A percentile compares a stretch with the other conserved stretches of the same genome.
These are phyloP conservation scores for Sporisorium exsertum DNA, from an alignment of 1,284 basidiomycete genomes.

Conservation along the genomic window DNA sequence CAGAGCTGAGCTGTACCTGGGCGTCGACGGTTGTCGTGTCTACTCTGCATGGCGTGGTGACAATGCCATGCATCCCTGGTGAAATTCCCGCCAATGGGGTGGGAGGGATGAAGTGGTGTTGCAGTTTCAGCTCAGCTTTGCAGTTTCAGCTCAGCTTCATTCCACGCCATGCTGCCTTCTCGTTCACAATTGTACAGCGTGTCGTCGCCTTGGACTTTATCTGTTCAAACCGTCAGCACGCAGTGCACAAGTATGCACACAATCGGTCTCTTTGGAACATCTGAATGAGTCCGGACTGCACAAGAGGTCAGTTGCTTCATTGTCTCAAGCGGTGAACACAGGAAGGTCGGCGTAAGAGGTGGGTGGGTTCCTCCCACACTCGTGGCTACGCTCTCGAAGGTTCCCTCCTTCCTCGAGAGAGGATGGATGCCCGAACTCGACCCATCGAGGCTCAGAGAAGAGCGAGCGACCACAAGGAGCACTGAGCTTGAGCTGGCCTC, in stretches of 20 bases:
- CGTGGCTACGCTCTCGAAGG: neutral
- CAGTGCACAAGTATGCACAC: too few species aligned
- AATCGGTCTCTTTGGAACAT: too few species aligned
- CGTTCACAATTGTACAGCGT: neutral
- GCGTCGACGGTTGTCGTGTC: conserved; percentile 2
- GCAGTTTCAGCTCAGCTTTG: neutral
- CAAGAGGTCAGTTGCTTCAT: neutral
- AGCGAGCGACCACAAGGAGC: neutral
- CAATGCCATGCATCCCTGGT: neutral
- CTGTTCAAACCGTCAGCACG: too few species aligned
- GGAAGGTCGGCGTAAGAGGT: neutral
- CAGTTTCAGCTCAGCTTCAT: neutral
- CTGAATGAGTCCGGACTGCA: neutral
- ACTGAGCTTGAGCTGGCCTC: neutral
- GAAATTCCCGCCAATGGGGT: neutral
- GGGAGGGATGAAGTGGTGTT: neutral
- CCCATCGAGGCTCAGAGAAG: neutral
- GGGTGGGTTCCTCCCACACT: neutral
- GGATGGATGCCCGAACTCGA: neutral
- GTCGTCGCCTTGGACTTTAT: too few species aligned
- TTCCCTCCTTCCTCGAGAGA: neutral
- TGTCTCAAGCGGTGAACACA: neutral
- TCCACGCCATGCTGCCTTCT: neutral
- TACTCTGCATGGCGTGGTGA: conserved; percentile 1
- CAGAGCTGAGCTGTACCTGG: neutral